phyloP scores from a whole-genome alignment of 768 basidiomycete genomes.

The Suillus ampliporus region DNA sequence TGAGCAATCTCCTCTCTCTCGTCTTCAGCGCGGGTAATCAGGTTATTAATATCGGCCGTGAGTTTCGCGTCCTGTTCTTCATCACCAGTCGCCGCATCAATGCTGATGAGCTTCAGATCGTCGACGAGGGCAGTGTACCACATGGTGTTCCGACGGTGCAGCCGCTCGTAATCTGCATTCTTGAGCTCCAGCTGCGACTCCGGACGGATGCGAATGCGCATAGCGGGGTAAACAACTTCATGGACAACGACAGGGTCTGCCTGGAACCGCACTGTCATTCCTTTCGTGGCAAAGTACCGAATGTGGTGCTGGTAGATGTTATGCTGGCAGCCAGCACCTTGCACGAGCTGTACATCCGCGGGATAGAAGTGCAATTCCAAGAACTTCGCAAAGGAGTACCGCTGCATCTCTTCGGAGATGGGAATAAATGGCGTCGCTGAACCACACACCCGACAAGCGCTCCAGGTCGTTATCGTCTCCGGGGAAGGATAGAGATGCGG shows the following conservation, averaged over 20 bases:
- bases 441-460: constrained; percentile 78
- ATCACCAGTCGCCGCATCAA: constrained; percentile 81
- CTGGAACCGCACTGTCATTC: constrained; percentile 89
- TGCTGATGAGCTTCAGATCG: constrained; percentile 76
- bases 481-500: constrained; percentile 61
- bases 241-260: constrained; percentile 82
- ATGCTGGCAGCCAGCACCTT: constrained; percentile 89
- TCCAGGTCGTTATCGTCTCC: constrained; percentile 91
- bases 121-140: constrained; percentile 82
- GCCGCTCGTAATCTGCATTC: constrained; percentile 85
- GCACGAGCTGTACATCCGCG: constrained; percentile 81
- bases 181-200: constrained; percentile 90
- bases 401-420: constrained; percentile 89
- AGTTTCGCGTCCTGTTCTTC: constrained; percentile 71
- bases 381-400: constrained; percentile 95
- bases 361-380: constrained; percentile 97
- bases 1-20: constrained; percentile 76
- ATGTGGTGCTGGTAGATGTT: constrained; percentile 94
- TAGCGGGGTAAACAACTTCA: constrained; percentile 89
- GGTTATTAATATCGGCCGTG: constrained; percentile 61
- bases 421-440: constrained; percentile 87
- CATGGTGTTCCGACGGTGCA: constrained; percentile 69
- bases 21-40: constrained; percentile 75
- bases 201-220: constrained; percentile 82
- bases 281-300: constrained; percentile 85